Base-by-base conservation (phyloP, 345 rosid genomes). In the Limnanthes douglasii region DNA sequence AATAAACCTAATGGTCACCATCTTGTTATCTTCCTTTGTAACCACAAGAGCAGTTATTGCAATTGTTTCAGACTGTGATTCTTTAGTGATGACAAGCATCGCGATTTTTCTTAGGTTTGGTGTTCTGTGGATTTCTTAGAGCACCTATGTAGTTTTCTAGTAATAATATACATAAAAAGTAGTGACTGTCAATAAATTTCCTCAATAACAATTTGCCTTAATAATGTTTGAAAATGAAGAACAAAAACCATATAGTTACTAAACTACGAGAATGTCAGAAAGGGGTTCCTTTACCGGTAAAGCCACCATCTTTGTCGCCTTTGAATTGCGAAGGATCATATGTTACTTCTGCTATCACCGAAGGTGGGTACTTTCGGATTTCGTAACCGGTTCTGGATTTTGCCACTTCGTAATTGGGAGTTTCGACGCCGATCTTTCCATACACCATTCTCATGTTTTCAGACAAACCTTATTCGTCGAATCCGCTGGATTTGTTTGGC, bases 41-140 rank as follows among this genome's bases (percentile, higher is more conserved):
- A 86, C 72, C 51, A 86, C 95, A 0, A 95, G 90, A 41, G 90
- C 65, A 0, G 93, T 78, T 93, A 82, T 88, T 2, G 74, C 86
- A 5, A 86, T 71, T 72, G 65, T 67, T 53, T 86, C 93, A 0
- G 77, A 50, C n/a, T n/a, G n/a, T n/a, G n/a, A n/a, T 15, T 27
- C 46, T 27, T 65, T 62, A 0, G 92, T 77, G 37, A 78, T 75
- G 37, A 81, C 94, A 8, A 84, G 94, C 96, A 81, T 81, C n/a
- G 94, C 86, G 0, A 81, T 73, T 28, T 62, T 70, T n/a, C 51
- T 86, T 94, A 18, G 85, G 75, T 32, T 69, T 75, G 20, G 73
- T 45, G 41, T 86, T 86, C 60, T 75, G 79, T 0, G 95, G 90
- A 27, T 75, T 64, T 18, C 93, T 93, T 0, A 82, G 48, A 3